Percentiles rank a stretch among this genome's conserved stretches.
These are phyloP conservation scores for Cyberlindnera xishuangbannaensis DNA, from an alignment of 805 yeast species.

Conservation along the genomic window DNA sequence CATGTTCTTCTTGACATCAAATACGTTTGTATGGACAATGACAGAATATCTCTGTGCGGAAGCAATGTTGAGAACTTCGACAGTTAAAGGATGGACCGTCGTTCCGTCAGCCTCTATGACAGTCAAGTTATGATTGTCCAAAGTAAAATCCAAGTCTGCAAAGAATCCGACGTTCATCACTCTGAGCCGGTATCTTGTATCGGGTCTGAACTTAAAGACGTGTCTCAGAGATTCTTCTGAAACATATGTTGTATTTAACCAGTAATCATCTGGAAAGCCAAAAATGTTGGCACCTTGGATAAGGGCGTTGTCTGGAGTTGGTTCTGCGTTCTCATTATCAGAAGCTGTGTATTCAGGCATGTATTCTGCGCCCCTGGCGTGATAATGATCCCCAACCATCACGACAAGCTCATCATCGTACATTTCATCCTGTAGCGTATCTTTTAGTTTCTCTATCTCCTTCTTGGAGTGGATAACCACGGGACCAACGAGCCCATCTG, in stretches of 20 bases:
- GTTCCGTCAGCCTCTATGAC: slow-evolving; percentile 52
- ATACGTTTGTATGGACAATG: slow-evolving; percentile 44
- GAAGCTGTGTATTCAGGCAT: slow-evolving; percentile 34
- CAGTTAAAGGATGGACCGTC: slow-evolving; percentile 38
- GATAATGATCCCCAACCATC: slow-evolving; percentile 46
- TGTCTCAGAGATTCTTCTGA: slow-evolving; percentile 18
- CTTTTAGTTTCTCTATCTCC: slow-evolving; percentile 27
- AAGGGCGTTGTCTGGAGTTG: slow-evolving; percentile 39
- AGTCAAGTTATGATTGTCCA: slow-evolving; percentile 45
- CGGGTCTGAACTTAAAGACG: slow-evolving; percentile 33
- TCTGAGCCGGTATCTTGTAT: slow-evolving; percentile 40
- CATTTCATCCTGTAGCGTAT: slow-evolving; percentile 6
- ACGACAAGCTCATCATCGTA: slow-evolving; percentile 45
- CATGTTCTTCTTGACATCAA: slow-evolving; percentile 32
- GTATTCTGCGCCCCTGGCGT: slow-evolving; percentile 24
- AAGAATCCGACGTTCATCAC: slow-evolving; percentile 47
- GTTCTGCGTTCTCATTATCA: slow-evolving; percentile 42
- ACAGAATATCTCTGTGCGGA: slow-evolving; percentile 70
- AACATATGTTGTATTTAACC: slow-evolving; percentile 15
- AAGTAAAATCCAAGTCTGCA: slow-evolving; percentile 41
- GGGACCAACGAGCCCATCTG: slow-evolving; percentile 47
- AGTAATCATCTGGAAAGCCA: slow-evolving; percentile 24
- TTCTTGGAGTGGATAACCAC: slow-evolving; percentile 38
- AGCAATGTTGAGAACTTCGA: slow-evolving; percentile 27
- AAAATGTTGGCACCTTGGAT: slow-evolving; percentile 35